Evolutionary conservation across 177 flowering plant genomes (phyloP).

Genomic region (Vitis hybrid): DNA sequence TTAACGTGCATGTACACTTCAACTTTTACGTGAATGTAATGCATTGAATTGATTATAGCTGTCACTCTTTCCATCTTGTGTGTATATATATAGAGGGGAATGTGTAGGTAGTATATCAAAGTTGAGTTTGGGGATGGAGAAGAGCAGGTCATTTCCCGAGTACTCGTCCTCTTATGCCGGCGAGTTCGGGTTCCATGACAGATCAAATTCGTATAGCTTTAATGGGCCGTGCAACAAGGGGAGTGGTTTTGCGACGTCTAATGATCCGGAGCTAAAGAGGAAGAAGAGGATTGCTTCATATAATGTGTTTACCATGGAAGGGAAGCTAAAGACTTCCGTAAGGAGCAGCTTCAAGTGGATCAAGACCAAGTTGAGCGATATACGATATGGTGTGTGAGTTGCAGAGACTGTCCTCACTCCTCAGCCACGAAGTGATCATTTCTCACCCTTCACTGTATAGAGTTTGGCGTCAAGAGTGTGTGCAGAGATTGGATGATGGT

Average conservation of each 20-base stretch:
- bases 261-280: slow-evolving; percentile 64
- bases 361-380: slow-evolving; percentile 59
- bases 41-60: no score
- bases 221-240: slow-evolving; percentile 56
- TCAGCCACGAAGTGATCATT: no score
- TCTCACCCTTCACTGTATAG: no score
- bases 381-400: slow-evolving; percentile 37
- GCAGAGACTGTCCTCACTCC: no score
- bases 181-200: slow-evolving; percentile 41
- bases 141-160: slow-evolving; percentile 61
- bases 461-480: no score
- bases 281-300: slow-evolving; percentile 68
- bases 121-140: slow-evolving; percentile 44
- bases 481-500: no score
- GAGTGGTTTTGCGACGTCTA: slow-evolving; percentile 34
- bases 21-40: no score
- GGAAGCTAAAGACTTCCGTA: slow-evolving; percentile 55
- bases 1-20: slow-evolving; percentile 12
- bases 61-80: background rate
- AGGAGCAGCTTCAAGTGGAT: slow-evolving; percentile 79
- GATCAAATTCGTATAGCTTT: slow-evolving; percentile 52
- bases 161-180: slow-evolving; percentile 43
- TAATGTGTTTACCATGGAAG: slow-evolving; percentile 56
- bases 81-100: background rate
- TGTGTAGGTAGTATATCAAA: background rate